Evolutionary conservation across 2,329 filamentous ascomycete species (phyloP).

Genomic region (Aspergillus clavatus): DNA sequence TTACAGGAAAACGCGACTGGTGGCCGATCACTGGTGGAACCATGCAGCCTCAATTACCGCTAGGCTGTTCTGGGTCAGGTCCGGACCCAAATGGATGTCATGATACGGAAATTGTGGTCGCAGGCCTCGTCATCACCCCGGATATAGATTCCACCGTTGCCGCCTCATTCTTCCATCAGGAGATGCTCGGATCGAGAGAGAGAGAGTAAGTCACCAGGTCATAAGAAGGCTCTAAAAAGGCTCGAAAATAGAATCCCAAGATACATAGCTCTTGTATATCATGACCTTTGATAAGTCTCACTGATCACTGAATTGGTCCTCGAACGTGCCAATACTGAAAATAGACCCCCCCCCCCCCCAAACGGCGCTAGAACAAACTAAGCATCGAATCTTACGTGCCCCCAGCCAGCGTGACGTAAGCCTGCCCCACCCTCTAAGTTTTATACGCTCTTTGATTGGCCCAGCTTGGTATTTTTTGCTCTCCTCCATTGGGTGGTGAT

Average conservation of each 20-base stretch:
- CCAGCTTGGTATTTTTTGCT: neutral
- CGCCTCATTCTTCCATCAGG: neutral
- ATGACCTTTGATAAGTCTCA: too few relatives aligned
- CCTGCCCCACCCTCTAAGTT: constrained; percentile 9
- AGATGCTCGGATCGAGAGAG: too few relatives aligned
- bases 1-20: too few relatives aligned
- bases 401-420: constrained; percentile 19
- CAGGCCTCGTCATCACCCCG: neutral
- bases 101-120: neutral
- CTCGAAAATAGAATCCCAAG: too few relatives aligned
- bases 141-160: neutral
- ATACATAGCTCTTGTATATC: too few relatives aligned
- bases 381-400: constrained; percentile 4
- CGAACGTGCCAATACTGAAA: neutral
- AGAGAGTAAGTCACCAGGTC: too few relatives aligned
- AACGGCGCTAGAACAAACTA: neutral
- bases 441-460: constrained; percentile 13
- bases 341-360: too few relatives aligned
- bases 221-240: too few relatives aligned
- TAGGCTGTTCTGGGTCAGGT: neutral
- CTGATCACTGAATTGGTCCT: too few relatives aligned
- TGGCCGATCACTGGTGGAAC: constrained; percentile 7
- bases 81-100: neutral
- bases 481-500: neutral
- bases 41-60: neutral